Evolutionary conservation across 2,329 filamentous ascomycete species (phyloP).

Genomic region (Daldinia sp.): DNA sequence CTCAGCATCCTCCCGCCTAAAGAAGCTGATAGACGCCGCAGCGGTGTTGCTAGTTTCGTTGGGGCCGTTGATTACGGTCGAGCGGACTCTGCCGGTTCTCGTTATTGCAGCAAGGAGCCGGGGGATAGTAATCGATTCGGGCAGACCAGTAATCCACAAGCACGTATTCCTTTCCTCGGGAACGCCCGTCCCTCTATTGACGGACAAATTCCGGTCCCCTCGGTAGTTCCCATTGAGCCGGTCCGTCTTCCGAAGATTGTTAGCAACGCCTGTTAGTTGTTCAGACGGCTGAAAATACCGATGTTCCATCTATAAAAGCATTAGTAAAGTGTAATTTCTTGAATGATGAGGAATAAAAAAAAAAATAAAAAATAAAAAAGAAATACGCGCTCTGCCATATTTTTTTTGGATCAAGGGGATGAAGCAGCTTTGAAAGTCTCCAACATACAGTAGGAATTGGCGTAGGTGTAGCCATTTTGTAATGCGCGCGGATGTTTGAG

Average conservation of each 20-base stretch:
- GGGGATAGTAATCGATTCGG: background rate
- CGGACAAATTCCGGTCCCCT: constrained; percentile 13
- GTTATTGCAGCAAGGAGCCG: constrained; percentile 8
- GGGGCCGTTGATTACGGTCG: constrained; percentile 13
- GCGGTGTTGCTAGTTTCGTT: background rate
- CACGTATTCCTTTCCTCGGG: constrained; percentile 19
- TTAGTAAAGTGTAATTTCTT: constrained; percentile 3
- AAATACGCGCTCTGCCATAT: too few relatives aligned
- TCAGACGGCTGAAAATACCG: constrained; percentile 21
- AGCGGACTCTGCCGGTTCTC: constrained; percentile 16
- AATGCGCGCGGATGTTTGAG: background rate
- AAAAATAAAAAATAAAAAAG: too few relatives aligned
- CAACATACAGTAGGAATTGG: constrained; percentile 2
- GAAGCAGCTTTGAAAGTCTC: too few relatives aligned
- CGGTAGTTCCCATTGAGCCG: constrained; percentile 15
- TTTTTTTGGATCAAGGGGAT: too few relatives aligned
- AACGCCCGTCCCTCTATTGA: constrained; percentile 16
- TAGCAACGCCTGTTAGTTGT: constrained; percentile 9
- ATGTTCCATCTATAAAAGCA: constrained; percentile 12
- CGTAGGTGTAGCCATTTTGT: background rate
- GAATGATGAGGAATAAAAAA: too few relatives aligned
- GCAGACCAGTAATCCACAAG: constrained; percentile 27
- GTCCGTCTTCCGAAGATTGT: background rate
- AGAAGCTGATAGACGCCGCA: constrained; percentile 25
- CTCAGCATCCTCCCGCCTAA: constrained; percentile 14